phyloP scores from a whole-genome alignment of 495 filamentous ascomycete species.

The Neurospora tetraspora region DNA sequence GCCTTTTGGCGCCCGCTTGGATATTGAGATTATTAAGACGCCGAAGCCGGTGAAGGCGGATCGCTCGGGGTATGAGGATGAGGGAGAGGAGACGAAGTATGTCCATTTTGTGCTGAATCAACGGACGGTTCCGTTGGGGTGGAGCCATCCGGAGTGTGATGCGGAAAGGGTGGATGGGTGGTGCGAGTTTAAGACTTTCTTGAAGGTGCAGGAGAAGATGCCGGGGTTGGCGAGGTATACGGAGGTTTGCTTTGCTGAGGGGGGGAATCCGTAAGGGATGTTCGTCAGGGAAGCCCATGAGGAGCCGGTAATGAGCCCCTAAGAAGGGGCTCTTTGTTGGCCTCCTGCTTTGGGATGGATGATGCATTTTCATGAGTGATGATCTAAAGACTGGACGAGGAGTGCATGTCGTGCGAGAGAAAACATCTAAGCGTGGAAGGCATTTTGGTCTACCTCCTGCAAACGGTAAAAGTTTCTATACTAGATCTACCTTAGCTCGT shows the following conservation, averaged over 20 bases:
- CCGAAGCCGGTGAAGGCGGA: constrained; percentile 39
- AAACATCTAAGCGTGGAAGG: neutral
- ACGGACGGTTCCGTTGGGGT: constrained; percentile 48
- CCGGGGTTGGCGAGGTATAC: constrained; percentile 38
- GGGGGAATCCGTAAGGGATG: constrained; percentile 31
- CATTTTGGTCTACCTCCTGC: neutral
- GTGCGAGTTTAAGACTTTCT: constrained; percentile 50
- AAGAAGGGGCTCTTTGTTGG: no score
- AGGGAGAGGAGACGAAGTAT: constrained; percentile 39
- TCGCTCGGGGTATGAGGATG: constrained; percentile 27
- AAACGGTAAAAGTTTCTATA: neutral
- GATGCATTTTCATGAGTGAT: no score
- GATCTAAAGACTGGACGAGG: neutral
- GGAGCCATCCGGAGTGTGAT: constrained; percentile 47
- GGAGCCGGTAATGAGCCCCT: no score
- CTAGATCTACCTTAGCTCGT: neutral
- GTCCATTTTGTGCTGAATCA: constrained; percentile 58
- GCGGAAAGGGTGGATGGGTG: constrained; percentile 48
- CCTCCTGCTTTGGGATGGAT: no score
- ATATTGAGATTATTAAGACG: constrained; percentile 54
- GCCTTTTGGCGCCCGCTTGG: constrained; percentile 50
- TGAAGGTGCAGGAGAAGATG: constrained; percentile 38
- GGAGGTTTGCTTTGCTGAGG: constrained; percentile 45
- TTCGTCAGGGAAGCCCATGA: constrained; percentile 7
- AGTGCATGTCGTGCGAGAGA: neutral